Conservation (phyloP, 331 rosid genomes). For the Dryas integrifolia region DNA sequence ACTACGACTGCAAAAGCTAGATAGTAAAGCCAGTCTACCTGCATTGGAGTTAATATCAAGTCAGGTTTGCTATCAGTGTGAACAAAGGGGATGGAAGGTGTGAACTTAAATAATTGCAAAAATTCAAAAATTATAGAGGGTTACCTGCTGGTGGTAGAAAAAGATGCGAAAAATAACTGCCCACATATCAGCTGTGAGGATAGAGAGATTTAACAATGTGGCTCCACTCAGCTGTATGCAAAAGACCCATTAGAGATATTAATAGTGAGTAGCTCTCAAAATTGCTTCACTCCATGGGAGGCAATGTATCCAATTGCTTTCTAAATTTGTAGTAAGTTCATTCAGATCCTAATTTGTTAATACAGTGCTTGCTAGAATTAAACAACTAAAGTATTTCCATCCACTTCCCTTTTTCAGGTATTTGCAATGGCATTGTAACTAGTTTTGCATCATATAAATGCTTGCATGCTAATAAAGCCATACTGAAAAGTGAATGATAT, state of each 20-base stretch:
- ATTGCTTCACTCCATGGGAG: conserved; percentile 1
- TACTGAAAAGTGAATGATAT: too few species aligned
- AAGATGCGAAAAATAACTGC: conserved; percentile 51
- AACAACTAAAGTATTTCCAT: too few species aligned
- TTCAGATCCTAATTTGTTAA: background rate
- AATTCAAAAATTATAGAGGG: background rate
- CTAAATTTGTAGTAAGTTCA: background rate
- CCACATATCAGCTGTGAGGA: conserved; percentile 74
- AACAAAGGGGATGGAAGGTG: background rate
- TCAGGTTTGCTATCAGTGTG: conserved; percentile 12
- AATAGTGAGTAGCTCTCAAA: background rate
- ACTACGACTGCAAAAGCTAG: conserved; percentile 50
- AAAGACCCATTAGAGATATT: conserved; percentile 12
- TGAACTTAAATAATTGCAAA: background rate
- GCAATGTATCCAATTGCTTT: background rate
- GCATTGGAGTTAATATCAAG: conserved; percentile 15
- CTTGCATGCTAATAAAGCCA: too few species aligned
- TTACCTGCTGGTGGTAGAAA: conserved; percentile 53
- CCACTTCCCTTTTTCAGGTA: too few species aligned
- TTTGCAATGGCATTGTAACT: too few species aligned
- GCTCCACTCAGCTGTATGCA: conserved; percentile 64
- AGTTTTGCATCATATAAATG: too few species aligned
- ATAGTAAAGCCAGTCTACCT: conserved; percentile 81
- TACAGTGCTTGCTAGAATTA: background rate
- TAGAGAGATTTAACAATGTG: conserved; percentile 60